Base-by-base conservation (phyloP, 352 stramenopile genomes). In the Phytophthora tubulina region DNA sequence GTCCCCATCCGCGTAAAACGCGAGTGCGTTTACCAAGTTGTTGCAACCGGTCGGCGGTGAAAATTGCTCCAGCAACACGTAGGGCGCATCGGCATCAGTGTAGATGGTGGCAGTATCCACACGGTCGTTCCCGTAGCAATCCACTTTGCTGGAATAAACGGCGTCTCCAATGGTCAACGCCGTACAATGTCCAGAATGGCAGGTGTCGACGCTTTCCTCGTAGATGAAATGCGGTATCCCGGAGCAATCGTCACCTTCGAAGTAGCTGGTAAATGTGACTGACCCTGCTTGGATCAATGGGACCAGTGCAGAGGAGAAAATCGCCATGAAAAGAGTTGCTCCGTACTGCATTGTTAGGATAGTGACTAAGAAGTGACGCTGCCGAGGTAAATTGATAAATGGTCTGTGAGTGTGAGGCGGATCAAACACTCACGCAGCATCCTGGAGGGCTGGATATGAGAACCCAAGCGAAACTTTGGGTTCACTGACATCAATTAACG, bases 1-100 rank as follows among this genome's bases (percentile, higher is more conserved):
- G 31, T 52, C 9, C 11, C 67, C 67, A 48, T 74, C 67, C 7
- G 67, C 67, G 27, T 74, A 74, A 46, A 74, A 74, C 6, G 67
- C 61, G 1, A 66, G 52, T 7, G 35, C 60, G 7, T 69, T 55
- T 14, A 50, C 46, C 21, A 69, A 70, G 7, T 59, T 57, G 17
- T 70, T 53, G 5, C 67, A 74, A 21, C 39, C 45, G 50, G 39
- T 70, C 32, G 38, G 52, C 31, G 15, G 67, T 17, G 67, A 65
- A 58, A 66, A 74, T 3, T 74, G 52, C 32, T 74, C 67, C 38
- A 70, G 38, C 7, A 74, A n/a, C 13, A 70, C 45, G 53, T 74
- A 74, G 15, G 67, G 60, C 1, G 61, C 67, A 6, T 70, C 39
- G 0, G 48, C 62, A 2, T 65, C 53, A 27, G 67, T 36, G 33